Conservation (phyloP, 75 land plant species). For the Pseudotsuga menziesii region DNA sequence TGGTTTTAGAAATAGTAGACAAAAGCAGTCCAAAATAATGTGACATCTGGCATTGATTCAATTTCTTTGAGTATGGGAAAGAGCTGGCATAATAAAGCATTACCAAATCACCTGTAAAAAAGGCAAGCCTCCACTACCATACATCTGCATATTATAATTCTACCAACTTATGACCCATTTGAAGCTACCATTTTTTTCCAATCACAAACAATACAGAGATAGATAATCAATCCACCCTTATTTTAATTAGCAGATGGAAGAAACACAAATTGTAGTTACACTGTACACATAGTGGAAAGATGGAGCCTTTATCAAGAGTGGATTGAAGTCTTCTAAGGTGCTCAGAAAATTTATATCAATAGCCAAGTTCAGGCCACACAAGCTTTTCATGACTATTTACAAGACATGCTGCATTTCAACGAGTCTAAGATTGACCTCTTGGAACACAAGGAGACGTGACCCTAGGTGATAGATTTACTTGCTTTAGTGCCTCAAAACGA, state of each 20-base stretch:
- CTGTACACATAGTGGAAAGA: not conserved
- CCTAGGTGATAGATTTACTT: conserved; percentile 38
- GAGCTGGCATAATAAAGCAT: not conserved
- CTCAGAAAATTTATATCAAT: not conserved
- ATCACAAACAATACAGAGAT: not conserved
- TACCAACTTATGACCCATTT: not conserved
- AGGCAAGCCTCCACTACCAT: not conserved
- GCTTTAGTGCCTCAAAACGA: conserved; percentile 28
- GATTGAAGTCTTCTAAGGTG: not conserved
- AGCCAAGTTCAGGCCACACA: not conserved
- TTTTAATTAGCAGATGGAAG: not conserved
- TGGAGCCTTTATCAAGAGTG: not conserved
- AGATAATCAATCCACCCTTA: not conserved
- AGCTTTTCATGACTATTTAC: not conserved
- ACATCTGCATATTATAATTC: not conserved
- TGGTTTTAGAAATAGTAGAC: not conserved
- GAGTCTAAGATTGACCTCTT: not conserved
- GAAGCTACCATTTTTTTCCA: not conserved
- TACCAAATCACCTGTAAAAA: not conserved
- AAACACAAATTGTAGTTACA: not conserved
- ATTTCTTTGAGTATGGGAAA: not conserved
- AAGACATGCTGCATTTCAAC: not conserved
- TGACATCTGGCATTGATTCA: not conserved
- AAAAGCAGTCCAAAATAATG: not conserved
- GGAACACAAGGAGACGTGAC: not conserved